Percentiles rank a stretch among this genome's conserved stretches.
Evolutionary conservation across 2,329 filamentous ascomycete genomes (phyloP).

Genomic region (Claviceps pusilla): DNA sequence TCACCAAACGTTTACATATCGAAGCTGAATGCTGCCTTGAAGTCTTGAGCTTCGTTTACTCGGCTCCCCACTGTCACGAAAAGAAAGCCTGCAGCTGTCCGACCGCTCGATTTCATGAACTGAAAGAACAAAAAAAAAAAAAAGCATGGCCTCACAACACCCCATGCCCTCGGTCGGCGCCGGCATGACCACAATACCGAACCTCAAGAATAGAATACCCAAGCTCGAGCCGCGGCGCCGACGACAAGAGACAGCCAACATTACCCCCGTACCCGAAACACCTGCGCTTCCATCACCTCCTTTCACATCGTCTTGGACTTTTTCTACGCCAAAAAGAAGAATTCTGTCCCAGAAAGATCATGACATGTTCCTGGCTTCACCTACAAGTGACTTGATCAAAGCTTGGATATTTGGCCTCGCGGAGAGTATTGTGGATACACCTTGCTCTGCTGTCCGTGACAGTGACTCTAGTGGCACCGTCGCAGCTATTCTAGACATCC

Average conservation of each 20-base stretch:
- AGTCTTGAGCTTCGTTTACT: not conserved
- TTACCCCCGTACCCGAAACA: conserved; percentile 56
- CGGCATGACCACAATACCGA: conserved; percentile 14
- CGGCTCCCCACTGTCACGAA: not conserved
- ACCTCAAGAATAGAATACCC: conserved; percentile 41
- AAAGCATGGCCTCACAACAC: conserved; percentile 13
- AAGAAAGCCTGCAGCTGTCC: not conserved
- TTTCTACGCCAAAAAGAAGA: conserved; percentile 54
- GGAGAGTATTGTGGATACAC: conserved; percentile 60
- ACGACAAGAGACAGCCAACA: conserved; percentile 35
- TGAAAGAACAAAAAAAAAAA: not conserved
- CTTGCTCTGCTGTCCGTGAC: conserved; percentile 44
- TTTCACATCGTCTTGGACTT: conserved; percentile 42
- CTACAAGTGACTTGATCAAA: conserved; percentile 59
- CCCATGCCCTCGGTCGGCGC: conserved; percentile 13
- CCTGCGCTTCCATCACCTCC: conserved; percentile 57
- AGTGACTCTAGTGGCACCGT: conserved; percentile 47
- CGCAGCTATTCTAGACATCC: conserved; percentile 49
- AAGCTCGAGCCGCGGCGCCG: conserved; percentile 52
- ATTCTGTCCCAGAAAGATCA: conserved; percentile 75
- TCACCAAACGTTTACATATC: not conserved
- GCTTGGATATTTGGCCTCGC: conserved; percentile 78
- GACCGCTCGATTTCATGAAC: not conserved
- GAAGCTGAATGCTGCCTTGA: too few relatives aligned
- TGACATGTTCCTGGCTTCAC: conserved; percentile 62